phyloP scores from a whole-genome alignment of 164 flowering plant genomes.

The Vitis rupestris region DNA sequence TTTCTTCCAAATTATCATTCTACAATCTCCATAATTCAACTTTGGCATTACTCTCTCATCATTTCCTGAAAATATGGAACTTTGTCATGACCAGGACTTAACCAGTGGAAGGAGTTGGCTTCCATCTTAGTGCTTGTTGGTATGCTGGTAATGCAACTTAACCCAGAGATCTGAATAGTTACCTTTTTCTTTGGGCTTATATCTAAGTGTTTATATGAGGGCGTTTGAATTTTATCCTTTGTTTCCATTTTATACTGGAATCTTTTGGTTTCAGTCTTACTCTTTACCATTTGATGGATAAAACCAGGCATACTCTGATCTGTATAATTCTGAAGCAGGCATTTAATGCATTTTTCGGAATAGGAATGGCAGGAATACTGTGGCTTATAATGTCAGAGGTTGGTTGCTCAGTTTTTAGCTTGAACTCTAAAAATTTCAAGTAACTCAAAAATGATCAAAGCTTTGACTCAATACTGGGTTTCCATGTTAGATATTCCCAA shows the following conservation, averaged over 20 bases:
- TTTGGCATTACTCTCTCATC: background rate
- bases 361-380: constrained; percentile 25
- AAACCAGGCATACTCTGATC: background rate
- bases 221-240: too few species aligned
- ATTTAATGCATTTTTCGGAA: background rate
- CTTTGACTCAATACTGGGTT: background rate
- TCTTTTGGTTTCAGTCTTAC: too few species aligned
- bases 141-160: constrained; percentile 16
- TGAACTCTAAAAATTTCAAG: too few species aligned
- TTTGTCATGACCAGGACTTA: constrained; percentile 7
- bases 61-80: background rate
- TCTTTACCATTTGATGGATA: background rate
- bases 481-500: constrained; percentile 55
- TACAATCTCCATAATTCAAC: background rate
- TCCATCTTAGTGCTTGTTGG: constrained; percentile 20
- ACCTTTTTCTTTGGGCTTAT: background rate
- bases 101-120: constrained; percentile 5
- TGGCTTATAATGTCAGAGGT: constrained; percentile 33
- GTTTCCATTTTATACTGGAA: too few species aligned
- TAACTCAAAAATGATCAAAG: constrained; percentile 28
- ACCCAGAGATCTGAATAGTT: too few species aligned
- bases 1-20: background rate
- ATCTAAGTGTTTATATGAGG: too few species aligned
- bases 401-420: background rate
- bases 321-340: constrained; percentile 11